Evolutionary conservation across 2,329 filamentous ascomycete species (phyloP).

Genomic region (Metarhizium album): DNA sequence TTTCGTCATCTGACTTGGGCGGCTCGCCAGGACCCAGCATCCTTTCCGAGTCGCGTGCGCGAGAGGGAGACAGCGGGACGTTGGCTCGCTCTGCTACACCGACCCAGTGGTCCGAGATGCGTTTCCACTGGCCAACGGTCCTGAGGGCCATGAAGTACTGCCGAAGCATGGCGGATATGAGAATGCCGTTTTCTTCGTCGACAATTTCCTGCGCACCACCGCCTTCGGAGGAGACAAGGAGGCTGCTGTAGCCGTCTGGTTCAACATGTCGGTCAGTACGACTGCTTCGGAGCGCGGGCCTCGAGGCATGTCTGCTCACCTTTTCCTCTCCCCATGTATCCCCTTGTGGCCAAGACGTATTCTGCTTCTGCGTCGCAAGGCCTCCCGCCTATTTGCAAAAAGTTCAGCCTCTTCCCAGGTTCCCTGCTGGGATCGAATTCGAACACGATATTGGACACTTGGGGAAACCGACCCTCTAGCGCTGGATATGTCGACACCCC

Average conservation of each 20-base stretch:
- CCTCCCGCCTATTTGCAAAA: slow-evolving; percentile 47
- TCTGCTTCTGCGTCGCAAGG: slow-evolving; percentile 50
- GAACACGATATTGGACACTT: slow-evolving; percentile 76
- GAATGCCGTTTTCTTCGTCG: slow-evolving; percentile 74
- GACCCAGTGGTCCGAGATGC: slow-evolving; percentile 61
- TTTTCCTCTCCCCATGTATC: slow-evolving; percentile 83
- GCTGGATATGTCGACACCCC: slow-evolving; percentile 71
- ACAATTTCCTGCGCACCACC: slow-evolving; percentile 69
- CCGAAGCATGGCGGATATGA: slow-evolving; percentile 76
- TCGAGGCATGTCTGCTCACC: slow-evolving; percentile 17
- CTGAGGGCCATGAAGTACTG: slow-evolving; percentile 87
- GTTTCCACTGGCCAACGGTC: slow-evolving; percentile 68
- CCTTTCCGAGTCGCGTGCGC: slow-evolving; percentile 24
- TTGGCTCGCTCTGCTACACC: slow-evolving; percentile 52
- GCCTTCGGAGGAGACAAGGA: slow-evolving; percentile 67
- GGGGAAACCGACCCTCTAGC: slow-evolving; percentile 72
- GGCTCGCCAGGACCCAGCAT: slow-evolving; percentile 13
- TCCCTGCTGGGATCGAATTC: slow-evolving; percentile 56
- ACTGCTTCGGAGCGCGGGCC: no score
- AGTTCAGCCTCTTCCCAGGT: slow-evolving; percentile 51
- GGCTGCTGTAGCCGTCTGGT: slow-evolving; percentile 62
- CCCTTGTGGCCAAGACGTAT: slow-evolving; percentile 69
- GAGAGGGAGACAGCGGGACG: slow-evolving; percentile 17
- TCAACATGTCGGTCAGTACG: no score
- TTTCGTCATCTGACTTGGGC: slow-evolving; percentile 9